Conservation (phyloP, 179 eudicot species). For the Amaranthus tricolor region DNA sequence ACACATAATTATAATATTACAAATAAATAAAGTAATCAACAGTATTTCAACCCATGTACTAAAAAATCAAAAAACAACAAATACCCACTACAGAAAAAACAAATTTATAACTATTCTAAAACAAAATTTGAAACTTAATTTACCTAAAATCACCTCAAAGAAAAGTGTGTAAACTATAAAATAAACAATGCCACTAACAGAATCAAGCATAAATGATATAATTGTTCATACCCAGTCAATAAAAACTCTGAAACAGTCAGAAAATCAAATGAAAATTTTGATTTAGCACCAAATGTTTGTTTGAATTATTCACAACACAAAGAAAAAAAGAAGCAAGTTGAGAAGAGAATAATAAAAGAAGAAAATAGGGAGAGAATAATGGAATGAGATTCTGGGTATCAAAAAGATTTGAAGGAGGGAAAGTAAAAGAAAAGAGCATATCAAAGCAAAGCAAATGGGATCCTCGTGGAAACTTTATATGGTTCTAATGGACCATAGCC, state of each 20-base stretch:
- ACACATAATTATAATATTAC: not conserved
- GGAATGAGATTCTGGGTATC: slow-evolving; percentile 23
- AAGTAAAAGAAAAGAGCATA: not conserved
- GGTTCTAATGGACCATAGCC: slow-evolving; percentile 43
- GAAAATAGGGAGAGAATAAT: slow-evolving; percentile 3
- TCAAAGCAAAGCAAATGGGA: slow-evolving; percentile 33
- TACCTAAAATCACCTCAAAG: too few relatives aligned
- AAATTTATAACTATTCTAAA: too few relatives aligned
- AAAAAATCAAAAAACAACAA: slow-evolving; percentile 12
- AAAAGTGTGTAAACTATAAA: not conserved
- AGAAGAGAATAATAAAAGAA: slow-evolving; percentile 1
- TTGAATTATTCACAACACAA: not conserved
- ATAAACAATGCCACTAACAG: slow-evolving; percentile 17
- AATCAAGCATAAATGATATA: not conserved
- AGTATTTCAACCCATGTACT: not conserved
- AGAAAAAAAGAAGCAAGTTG: not conserved
- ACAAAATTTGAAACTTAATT: too few relatives aligned
- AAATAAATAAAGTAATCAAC: not conserved
- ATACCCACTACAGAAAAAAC: slow-evolving; percentile 12
- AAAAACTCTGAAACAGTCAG: not conserved
- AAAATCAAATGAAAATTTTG: not conserved
- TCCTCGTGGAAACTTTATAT: slow-evolving; percentile 65
- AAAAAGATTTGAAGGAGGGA: slow-evolving; percentile 10
- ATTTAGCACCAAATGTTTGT: not conserved
- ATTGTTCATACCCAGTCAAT: not conserved